These are phyloP conservation scores for Cordyceps fumosorosea DNA, from an alignment of 2,329 filamentous ascomycete species.

Conservation along the genomic window DNA sequence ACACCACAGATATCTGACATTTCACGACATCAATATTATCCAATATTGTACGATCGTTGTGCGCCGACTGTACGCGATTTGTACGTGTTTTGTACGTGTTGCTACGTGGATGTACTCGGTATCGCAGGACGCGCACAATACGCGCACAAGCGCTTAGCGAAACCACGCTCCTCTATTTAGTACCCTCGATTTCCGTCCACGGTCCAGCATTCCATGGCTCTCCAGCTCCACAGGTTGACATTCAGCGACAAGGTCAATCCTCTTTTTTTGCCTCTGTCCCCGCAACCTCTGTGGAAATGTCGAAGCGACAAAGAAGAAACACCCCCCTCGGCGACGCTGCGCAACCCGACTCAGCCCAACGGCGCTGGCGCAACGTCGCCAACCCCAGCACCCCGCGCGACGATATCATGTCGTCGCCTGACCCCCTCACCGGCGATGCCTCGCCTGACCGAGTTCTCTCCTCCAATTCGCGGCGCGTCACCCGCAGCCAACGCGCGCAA, in stretches of 20 bases:
- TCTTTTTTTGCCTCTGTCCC: neutral
- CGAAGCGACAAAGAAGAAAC: slow-evolving; percentile 4
- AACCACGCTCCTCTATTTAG: neutral
- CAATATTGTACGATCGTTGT: neutral
- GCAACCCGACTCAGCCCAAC: slow-evolving; percentile 20
- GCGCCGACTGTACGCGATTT: neutral
- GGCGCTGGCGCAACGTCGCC: slow-evolving; percentile 31
- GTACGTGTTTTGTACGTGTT: neutral
- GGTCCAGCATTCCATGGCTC: neutral
- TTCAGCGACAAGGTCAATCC: neutral
- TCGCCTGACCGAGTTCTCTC: slow-evolving; percentile 28
- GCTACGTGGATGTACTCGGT: neutral
- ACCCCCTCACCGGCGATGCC: slow-evolving; percentile 40
- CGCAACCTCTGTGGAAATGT: slow-evolving; percentile 13
- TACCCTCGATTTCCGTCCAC: neutral
- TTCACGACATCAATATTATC: no score
- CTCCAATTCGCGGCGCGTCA: slow-evolving; percentile 34
- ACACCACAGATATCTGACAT: no score
- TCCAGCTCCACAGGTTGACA: neutral
- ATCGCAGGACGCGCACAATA: neutral
- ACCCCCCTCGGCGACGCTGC: neutral
- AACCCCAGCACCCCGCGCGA: slow-evolving; percentile 31
- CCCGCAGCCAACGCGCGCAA: slow-evolving; percentile 37
- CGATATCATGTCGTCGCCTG: slow-evolving; percentile 44
- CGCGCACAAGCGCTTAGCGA: neutral